Percentiles rank a stretch among this genome's conserved stretches.
Conservation (phyloP, 495 filamentous ascomycete species). For the Glarea lozoyensis region DNA sequence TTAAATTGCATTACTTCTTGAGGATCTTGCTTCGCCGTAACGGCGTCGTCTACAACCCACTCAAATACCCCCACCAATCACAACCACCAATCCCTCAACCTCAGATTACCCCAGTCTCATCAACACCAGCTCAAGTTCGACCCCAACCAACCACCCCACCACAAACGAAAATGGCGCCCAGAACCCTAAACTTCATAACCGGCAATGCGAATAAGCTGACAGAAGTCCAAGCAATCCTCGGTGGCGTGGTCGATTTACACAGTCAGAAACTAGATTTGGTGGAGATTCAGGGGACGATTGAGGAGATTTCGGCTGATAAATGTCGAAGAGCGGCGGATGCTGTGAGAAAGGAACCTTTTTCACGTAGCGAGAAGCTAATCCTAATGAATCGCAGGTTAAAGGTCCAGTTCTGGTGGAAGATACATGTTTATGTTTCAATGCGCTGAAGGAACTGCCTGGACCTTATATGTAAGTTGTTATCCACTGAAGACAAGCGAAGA, state of each 20-base stretch:
- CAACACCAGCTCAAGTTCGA: no score
- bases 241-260: conserved; percentile 59
- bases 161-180: conserved; percentile 25
- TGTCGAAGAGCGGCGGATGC: conserved; percentile 65
- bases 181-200: conserved; percentile 83
- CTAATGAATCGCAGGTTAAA: conserved; percentile 45
- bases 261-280: conserved; percentile 69
- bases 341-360: conserved; percentile 29
- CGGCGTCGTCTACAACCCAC: no score
- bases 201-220: conserved; percentile 87
- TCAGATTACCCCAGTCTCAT: no score
- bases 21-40: no score
- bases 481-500: not conserved
- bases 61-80: no score
- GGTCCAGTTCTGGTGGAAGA: conserved; percentile 94
- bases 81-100: no score
- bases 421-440: conserved; percentile 87
- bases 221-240: conserved; percentile 82
- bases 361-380: not conserved
- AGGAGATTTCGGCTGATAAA: conserved; percentile 86
- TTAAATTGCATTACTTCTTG: no score
- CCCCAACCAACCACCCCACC: no score
- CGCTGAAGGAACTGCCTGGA: conserved; percentile 81
- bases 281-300: conserved; percentile 87
- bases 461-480: conserved; percentile 74